Percentiles rank a stretch among this genome's conserved stretches.
phyloP scores from a whole-genome alignment of 169 alveolate genomes.

The Blepharisma undulans region DNA sequence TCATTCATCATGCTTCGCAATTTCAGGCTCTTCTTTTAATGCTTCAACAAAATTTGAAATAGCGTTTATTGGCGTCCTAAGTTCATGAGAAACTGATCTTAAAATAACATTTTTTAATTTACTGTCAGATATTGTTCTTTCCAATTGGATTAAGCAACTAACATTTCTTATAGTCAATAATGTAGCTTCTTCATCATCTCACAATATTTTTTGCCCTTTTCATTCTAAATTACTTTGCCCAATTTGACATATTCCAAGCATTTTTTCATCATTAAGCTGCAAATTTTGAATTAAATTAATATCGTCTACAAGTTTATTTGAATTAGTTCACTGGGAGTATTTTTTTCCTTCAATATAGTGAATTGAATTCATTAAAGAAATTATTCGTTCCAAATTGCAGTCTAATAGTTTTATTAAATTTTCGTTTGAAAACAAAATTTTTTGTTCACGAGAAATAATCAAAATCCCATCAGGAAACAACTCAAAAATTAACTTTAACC shows the following conservation, averaged over 20 bases:
- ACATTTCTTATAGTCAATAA: not conserved
- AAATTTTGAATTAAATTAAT: not conserved
- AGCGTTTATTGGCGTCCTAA: slow-evolving; percentile 21
- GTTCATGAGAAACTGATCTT: slow-evolving; percentile 31
- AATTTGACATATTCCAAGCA: not conserved
- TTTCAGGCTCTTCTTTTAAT: not conserved
- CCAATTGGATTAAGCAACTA: not conserved
- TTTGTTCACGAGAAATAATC: not conserved
- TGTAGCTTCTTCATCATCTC: not conserved
- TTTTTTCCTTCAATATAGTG: not conserved
- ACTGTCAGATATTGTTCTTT: not conserved
- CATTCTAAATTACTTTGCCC: not conserved
- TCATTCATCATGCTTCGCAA: not conserved
- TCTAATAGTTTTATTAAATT: not conserved
- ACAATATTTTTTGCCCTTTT: not conserved
- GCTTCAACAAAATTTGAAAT: not conserved
- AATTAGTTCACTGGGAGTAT: not conserved
- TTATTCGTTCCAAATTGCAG: not conserved
- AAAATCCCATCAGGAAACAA: not conserved
- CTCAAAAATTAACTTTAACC: not conserved
- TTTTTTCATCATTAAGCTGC: not conserved
- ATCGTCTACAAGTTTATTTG: not conserved
- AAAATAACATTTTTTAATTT: not conserved
- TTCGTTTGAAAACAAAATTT: not conserved
- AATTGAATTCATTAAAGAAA: not conserved